These are phyloP conservation scores for Coccinonectria pachysandricola DNA, from an alignment of 2,329 filamentous ascomycete species.

Conservation along the genomic window DNA sequence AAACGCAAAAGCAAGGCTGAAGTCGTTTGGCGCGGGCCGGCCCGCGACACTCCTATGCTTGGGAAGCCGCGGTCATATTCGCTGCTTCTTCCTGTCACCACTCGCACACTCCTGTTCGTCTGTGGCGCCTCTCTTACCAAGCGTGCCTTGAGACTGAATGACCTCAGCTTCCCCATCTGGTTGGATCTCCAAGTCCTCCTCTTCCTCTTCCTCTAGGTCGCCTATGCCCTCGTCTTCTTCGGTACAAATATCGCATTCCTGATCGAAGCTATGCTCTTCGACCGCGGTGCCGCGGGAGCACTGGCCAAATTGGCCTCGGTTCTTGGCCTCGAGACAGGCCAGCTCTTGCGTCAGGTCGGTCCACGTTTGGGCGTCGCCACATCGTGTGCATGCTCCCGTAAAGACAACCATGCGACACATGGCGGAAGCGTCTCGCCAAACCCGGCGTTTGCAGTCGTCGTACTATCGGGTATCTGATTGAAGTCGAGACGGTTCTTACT, in stretches of 20 bases:
- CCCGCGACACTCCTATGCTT: too few relatives aligned
- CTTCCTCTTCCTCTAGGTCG: slow-evolving; percentile 25
- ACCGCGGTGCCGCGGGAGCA: slow-evolving; percentile 30
- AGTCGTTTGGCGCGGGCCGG: too few relatives aligned
- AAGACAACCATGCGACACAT: slow-evolving; percentile 41
- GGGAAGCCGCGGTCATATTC: too few relatives aligned
- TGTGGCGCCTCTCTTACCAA: background rate
- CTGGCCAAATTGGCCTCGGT: slow-evolving; percentile 34
- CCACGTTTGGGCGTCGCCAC: slow-evolving; percentile 31
- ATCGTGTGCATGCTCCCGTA: slow-evolving; percentile 32
- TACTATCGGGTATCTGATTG: background rate
- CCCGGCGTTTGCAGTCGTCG: slow-evolving; percentile 1
- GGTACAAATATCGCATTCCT: slow-evolving; percentile 35
- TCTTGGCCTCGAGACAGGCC: slow-evolving; percentile 39
- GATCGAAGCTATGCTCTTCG: slow-evolving; percentile 36
- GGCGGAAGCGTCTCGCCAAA: slow-evolving; percentile 3
- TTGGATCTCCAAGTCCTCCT: slow-evolving; percentile 1
- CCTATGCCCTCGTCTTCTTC: slow-evolving; percentile 33
- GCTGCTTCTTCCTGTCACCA: background rate
- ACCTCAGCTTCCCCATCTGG: too few relatives aligned
- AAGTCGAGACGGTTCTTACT: background rate
- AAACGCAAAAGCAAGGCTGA: too few relatives aligned
- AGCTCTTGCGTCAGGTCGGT: slow-evolving; percentile 35
- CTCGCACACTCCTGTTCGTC: background rate
- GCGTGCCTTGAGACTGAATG: slow-evolving; percentile 3